A percentile compares a stretch with the other conserved stretches of the same genome.
phyloP scores from a whole-genome alignment of 2,329 filamentous ascomycete species.

The Alternaria postmessia region DNA sequence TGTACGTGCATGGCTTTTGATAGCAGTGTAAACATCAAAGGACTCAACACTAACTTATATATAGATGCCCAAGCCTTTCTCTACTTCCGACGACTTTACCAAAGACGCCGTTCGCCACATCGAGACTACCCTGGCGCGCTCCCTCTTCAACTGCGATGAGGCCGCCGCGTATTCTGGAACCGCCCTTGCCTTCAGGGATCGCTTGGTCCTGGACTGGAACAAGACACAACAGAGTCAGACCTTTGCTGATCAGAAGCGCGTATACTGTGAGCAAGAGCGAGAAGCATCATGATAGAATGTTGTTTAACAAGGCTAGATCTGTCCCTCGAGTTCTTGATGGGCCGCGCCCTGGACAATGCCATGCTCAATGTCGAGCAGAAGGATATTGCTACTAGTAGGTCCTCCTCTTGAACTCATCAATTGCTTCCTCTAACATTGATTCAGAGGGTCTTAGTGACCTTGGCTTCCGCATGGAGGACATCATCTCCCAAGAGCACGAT shows the following conservation, averaged over 20 bases:
- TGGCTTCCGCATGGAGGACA: conserved; percentile 95
- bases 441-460: conserved; percentile 85
- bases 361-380: conserved; percentile 97
- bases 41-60: conserved; percentile 21
- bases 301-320: conserved; percentile 65
- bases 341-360: conserved; percentile 93
- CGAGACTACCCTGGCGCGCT: conserved; percentile 93
- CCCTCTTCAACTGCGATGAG: conserved; percentile 98
- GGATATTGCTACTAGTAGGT: conserved; percentile 77
- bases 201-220: conserved; percentile 95
- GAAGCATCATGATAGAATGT: neutral
- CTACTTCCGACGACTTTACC: conserved; percentile 80
- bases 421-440: conserved; percentile 21
- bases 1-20: conserved; percentile 52
- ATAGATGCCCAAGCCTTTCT: conserved; percentile 73
- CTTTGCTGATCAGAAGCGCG: conserved; percentile 85
- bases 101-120: conserved; percentile 90
- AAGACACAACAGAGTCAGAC: conserved; percentile 97
- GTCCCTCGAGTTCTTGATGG: conserved; percentile 98
- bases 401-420: neutral
- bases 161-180: conserved; percentile 88
- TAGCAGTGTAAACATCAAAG: neutral
- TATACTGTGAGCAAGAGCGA: conserved; percentile 73
- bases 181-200: conserved; percentile 89
- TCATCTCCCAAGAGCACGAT: conserved; percentile 94